Evolutionary conservation across 2,329 filamentous ascomycete genomes (phyloP).

Genomic region (Cercospora citrullina): DNA sequence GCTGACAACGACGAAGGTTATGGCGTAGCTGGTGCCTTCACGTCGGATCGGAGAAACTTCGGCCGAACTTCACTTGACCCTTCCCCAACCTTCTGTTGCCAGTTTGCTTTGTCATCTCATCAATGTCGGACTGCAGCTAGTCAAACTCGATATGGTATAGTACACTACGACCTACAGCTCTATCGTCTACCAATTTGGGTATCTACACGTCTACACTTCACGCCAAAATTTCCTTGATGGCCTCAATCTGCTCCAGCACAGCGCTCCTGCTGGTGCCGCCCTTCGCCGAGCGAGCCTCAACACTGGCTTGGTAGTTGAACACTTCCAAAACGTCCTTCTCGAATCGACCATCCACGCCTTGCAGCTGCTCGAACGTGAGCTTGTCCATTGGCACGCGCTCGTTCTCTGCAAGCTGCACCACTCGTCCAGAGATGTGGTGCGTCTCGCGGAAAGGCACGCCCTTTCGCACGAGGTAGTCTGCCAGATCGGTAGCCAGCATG

Average conservation of each 20-base stretch:
- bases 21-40: constrained; percentile 6
- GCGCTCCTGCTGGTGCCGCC: constrained; percentile 75
- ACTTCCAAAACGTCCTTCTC: constrained; percentile 67
- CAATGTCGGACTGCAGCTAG: neutral
- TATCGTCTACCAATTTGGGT: neutral
- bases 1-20: constrained; percentile 2
- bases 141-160: neutral
- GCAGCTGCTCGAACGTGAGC: constrained; percentile 64
- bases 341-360: constrained; percentile 68
- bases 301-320: constrained; percentile 79
- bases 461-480: constrained; percentile 64
- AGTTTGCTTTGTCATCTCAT: neutral
- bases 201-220: neutral
- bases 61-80: neutral
- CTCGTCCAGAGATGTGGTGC: constrained; percentile 73
- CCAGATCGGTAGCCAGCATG: constrained; percentile 76
- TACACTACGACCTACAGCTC: constrained; percentile 2
- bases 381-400: constrained; percentile 68
- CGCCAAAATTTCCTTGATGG: constrained; percentile 46
- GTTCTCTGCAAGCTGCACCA: constrained; percentile 71
- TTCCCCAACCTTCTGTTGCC: neutral
- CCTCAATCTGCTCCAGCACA: constrained; percentile 64
- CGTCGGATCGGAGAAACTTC: neutral
- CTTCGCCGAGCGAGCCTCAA: constrained; percentile 74
- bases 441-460: constrained; percentile 77